phyloP scores from a whole-genome alignment of 2,329 filamentous ascomycete genomes.

The Sporothrix dimorphospora region DNA sequence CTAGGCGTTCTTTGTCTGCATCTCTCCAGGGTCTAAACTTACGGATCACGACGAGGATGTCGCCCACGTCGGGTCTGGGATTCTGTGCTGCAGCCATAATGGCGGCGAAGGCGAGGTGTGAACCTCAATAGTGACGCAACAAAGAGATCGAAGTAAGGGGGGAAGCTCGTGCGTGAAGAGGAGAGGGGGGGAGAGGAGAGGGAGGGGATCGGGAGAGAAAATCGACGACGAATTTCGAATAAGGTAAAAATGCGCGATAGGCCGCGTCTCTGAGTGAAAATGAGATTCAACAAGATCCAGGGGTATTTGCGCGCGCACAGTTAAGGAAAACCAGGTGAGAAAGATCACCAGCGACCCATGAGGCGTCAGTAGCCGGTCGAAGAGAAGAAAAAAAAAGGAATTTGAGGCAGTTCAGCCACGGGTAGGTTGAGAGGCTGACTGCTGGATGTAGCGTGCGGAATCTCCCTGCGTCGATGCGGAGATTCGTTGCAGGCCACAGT shows the following conservation, averaged over 20 bases:
- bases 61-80: constrained; percentile 63
- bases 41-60: constrained; percentile 73
- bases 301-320: neutral
- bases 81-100: constrained; percentile 42
- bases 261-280: neutral
- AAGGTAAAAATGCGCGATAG: neutral
- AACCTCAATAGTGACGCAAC: constrained; percentile 3
- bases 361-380: neutral
- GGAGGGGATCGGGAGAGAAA: neutral
- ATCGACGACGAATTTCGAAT: neutral
- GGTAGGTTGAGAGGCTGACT: neutral
- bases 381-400: too few species aligned
- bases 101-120: constrained; percentile 22
- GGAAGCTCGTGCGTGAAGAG: neutral
- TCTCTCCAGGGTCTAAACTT: constrained; percentile 45
- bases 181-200: neutral
- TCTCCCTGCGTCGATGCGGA: constrained; percentile 7
- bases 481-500: constrained; percentile 5
- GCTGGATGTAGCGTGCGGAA: neutral
- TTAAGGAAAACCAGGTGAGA: neutral
- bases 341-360: constrained; percentile 1
- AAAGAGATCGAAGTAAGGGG: neutral
- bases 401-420: neutral
- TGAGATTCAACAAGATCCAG: neutral
- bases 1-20: neutral